A percentile compares a stretch with the other conserved stretches of the same genome.
Conservation (phyloP, 305 asterid genomes). For the Rubia peregrina region DNA sequence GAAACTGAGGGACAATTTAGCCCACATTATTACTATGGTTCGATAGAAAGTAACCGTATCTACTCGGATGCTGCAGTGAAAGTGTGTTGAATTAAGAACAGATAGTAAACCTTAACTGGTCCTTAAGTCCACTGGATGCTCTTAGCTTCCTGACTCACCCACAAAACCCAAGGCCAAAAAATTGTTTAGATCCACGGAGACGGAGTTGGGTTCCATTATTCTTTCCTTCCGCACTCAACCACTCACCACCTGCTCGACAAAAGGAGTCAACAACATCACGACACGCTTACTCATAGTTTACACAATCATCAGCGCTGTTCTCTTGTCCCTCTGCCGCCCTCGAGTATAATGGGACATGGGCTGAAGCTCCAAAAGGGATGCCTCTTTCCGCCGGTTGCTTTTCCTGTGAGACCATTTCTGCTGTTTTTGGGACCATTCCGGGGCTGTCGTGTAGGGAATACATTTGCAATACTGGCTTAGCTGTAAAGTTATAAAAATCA, state of each 20-base stretch:
- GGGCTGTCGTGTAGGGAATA: conserved; percentile 28
- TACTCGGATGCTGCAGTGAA: background rate
- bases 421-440: conserved; percentile 23
- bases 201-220: conserved; percentile 7
- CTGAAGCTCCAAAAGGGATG: conserved; percentile 26
- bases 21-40: background rate
- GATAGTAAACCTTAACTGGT: background rate
- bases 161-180: conserved; percentile 12
- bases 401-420: conserved; percentile 14
- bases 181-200: conserved; percentile 24
- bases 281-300: background rate
- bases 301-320: conserved; percentile 46
- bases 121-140: background rate
- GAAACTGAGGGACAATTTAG: too few relatives aligned
- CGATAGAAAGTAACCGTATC: background rate
- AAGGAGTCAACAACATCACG: conserved; percentile 26
- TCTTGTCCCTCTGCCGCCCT: conserved; percentile 45
- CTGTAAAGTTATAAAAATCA: conserved; percentile 34
- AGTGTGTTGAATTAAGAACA: conserved; percentile 17
- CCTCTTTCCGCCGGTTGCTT: conserved; percentile 22
- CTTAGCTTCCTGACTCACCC: background rate
- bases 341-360: conserved; percentile 7
- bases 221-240: conserved; percentile 7
- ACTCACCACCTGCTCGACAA: conserved; percentile 48
- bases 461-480: conserved; percentile 27